Base-by-base conservation (phyloP, 805 yeast species). In the Lipomyces kockii region DNA sequence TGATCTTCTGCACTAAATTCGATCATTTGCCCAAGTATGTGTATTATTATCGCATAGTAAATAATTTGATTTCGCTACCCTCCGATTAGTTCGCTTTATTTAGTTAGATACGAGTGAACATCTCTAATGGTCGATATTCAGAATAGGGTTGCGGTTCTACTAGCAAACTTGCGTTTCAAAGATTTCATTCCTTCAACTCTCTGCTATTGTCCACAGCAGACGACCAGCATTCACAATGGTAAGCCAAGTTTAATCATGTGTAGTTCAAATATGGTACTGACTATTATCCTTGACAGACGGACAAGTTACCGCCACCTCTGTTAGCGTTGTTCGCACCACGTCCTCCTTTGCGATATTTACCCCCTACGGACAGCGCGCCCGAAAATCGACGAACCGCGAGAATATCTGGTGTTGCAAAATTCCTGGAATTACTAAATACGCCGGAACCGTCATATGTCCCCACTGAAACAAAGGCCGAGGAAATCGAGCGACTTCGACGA, bases 271-370 rank as follows among this genome's bases (percentile, higher is more conserved):
- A 43, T 43, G 20, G 20, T 43, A 7, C 49, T 43, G 9, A 43
- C 22, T 43, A 7, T 43, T n/a, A 43, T 17, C 14, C 20, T 43
- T 43, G 22, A 8, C 57, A 78, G 80, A 73, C 83, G 4, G 85
- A 83, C 39, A 76, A 75, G 57, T 76, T 84, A 6, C 85, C 81
- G 9, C 72, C 74, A 74, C 74, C 80, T 73, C 79, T 87, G 55
- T 84, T 83, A 64, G 81, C 82, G 73, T 81, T 87, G 34, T 88
- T 88, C 73, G 80, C 81, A 6, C 88, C 90, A 4, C 80, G 83
- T 54, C 85, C 86, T 11, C 90, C 90, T 35, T 76, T 86, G n/a
- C 80, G 82, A 43, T 83, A 81, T 70, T 75, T 82, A 9, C 78
- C 74, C 37, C 87, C 87, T 0, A 73, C 78, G 2, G 93, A 88